Evolutionary conservation across 2,329 filamentous ascomycete genomes (phyloP).

Genomic region (Cadophora malorum): DNA sequence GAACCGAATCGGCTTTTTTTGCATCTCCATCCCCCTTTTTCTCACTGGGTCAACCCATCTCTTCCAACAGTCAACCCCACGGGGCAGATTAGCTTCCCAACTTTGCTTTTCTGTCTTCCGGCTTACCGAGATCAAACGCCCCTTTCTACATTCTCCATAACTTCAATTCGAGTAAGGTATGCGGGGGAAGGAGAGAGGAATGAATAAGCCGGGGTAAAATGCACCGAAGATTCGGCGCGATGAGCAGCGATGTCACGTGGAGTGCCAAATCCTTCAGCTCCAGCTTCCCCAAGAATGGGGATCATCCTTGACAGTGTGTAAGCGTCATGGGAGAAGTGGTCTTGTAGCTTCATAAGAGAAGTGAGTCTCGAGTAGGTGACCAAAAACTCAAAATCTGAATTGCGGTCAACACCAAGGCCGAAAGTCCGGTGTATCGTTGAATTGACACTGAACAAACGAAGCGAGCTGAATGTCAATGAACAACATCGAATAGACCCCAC

Average conservation of each 20-base stretch:
- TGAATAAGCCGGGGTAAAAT: constrained; percentile 4
- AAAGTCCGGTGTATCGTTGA: not conserved
- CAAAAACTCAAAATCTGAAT: not conserved
- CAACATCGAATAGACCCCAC: too few relatives aligned
- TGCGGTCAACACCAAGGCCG: not conserved
- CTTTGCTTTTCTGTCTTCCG: not conserved
- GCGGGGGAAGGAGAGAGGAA: not conserved
- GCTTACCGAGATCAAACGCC: not conserved
- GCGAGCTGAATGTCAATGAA: not conserved
- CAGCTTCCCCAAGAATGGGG: not conserved
- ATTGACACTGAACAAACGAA: not conserved
- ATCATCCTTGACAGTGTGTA: not conserved
- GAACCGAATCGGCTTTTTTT: not conserved
- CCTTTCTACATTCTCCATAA: constrained; percentile 1
- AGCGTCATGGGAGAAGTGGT: not conserved
- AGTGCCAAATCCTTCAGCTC: not conserved
- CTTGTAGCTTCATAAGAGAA: not conserved
- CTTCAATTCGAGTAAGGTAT: not conserved
- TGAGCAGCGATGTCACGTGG: constrained; percentile 1
- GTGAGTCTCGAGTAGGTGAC: not conserved
- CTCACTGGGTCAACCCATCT: not conserved
- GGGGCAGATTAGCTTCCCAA: not conserved
- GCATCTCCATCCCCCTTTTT: not conserved
- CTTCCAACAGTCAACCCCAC: not conserved
- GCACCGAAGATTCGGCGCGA: not conserved